Evolutionary conservation across 208 protist species (phyloP).

Genomic region (Wallacemonas sp.): DNA sequence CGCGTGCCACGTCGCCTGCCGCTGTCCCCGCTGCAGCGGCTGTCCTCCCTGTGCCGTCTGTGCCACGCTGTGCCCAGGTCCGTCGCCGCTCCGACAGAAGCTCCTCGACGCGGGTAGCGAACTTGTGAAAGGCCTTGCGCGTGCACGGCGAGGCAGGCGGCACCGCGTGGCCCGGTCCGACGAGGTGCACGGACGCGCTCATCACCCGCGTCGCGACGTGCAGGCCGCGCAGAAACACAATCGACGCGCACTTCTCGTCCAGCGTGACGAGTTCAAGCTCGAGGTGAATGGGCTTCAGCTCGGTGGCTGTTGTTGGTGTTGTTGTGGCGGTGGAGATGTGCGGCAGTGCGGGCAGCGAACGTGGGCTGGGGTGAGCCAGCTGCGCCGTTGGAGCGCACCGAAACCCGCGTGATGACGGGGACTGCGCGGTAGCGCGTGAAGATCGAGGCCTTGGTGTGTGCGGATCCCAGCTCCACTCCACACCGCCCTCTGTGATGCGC

Average conservation of each 20-base stretch:
- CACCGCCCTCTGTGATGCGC: not conserved
- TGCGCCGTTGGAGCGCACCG: no score
- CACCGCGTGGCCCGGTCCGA: not conserved
- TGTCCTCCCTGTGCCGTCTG: not conserved
- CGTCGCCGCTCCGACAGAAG: not conserved
- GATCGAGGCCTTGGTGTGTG: not conserved
- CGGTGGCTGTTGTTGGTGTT: no score
- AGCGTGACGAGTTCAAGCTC: not conserved
- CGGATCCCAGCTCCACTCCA: slow-evolving; percentile 5
- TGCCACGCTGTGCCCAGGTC: not conserved
- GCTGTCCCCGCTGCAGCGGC: no score
- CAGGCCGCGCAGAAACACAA: not conserved
- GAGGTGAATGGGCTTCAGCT: not conserved
- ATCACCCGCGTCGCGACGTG: slow-evolving; percentile 1
- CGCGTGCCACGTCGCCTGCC: no score
- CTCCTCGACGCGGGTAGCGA: not conserved
- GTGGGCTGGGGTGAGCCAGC: no score
- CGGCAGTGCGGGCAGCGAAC: no score
- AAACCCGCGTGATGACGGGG: no score
- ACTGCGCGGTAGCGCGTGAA: no score
- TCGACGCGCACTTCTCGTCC: not conserved
- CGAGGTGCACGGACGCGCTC: not conserved
- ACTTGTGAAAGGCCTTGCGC: not conserved
- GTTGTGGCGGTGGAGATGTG: no score
- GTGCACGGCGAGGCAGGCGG: not conserved